A percentile compares a stretch with the other conserved stretches of the same genome.
phyloP scores from a whole-genome alignment of 2,329 filamentous ascomycete genomes.

The Cladophialophora immunda region DNA sequence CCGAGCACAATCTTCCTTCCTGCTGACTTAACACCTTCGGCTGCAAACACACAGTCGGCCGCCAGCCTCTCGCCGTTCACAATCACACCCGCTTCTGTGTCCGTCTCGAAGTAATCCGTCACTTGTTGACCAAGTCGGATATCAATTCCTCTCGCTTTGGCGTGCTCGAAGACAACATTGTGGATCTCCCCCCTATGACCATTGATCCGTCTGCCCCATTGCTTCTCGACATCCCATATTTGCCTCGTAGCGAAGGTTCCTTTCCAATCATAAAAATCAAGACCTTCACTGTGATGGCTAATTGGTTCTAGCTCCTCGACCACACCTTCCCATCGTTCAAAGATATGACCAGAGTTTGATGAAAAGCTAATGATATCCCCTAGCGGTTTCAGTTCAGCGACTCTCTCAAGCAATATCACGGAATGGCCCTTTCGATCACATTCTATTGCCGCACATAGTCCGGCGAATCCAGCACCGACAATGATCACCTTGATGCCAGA shows the following conservation, averaged over 20 bases:
- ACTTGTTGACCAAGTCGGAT: slow-evolving; percentile 45
- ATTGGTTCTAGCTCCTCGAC: slow-evolving; percentile 46
- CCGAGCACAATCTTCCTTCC: slow-evolving; percentile 42
- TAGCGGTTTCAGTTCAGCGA: slow-evolving; percentile 54
- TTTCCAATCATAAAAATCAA: slow-evolving; percentile 44
- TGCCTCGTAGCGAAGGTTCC: slow-evolving; percentile 45
- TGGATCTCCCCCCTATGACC: slow-evolving; percentile 48
- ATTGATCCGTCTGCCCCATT: slow-evolving; percentile 46
- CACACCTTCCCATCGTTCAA: slow-evolving; percentile 47
- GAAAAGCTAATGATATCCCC: slow-evolving; percentile 58
- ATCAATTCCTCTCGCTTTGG: slow-evolving; percentile 41
- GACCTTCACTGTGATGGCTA: slow-evolving; percentile 43
- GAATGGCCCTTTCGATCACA: slow-evolving; percentile 41
- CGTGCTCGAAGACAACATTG: slow-evolving; percentile 46
- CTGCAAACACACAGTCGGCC: slow-evolving; percentile 36
- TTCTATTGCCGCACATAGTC: slow-evolving; percentile 47
- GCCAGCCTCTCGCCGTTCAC: slow-evolving; percentile 35
- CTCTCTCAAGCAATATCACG: slow-evolving; percentile 53
- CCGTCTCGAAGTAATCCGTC: slow-evolving; percentile 44
- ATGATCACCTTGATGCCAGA: slow-evolving; percentile 61
- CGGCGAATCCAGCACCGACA: slow-evolving; percentile 55
- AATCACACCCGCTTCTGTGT: slow-evolving; percentile 45
- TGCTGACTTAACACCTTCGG: slow-evolving; percentile 36
- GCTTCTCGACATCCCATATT: slow-evolving; percentile 45
- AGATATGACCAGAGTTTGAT: slow-evolving; percentile 41